A percentile compares a stretch with the other conserved stretches of the same genome.
These are phyloP conservation scores for Nitzschia sp. DNA, from an alignment of 108 stramenopile genomes.

Conservation along the genomic window DNA sequence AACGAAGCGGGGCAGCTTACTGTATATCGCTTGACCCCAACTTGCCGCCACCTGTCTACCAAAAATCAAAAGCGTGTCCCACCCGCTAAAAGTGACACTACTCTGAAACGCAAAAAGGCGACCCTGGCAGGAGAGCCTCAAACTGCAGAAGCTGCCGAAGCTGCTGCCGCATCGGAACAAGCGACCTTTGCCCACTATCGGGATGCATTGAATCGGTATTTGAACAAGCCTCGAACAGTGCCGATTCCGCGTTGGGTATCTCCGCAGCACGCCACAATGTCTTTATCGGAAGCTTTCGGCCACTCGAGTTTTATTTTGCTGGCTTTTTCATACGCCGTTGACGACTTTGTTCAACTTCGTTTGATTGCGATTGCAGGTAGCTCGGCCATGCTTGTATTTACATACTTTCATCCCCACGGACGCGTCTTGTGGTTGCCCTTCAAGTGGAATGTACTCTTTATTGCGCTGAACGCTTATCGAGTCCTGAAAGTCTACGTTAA, in stretches of 20 bases:
- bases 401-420: conserved; percentile 91
- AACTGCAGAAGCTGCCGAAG: neutral
- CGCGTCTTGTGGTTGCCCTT: conserved; percentile 83
- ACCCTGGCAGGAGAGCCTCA: neutral
- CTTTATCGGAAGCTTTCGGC: conserved; percentile 72
- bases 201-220: conserved; percentile 28
- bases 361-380: conserved; percentile 76
- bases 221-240: conserved; percentile 59
- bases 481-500: conserved; percentile 58
- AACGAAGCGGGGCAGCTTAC: too few relatives aligned
- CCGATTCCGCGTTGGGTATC: conserved; percentile 83
- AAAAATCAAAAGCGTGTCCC: too few relatives aligned
- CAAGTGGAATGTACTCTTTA: conserved; percentile 85
- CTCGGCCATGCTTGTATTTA: conserved; percentile 77
- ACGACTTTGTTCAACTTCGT: conserved; percentile 77
- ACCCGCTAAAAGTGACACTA: too few relatives aligned
- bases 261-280: conserved; percentile 62
- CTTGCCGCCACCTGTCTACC: too few relatives aligned
- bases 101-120: conserved; percentile 5
- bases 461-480: conserved; percentile 71
- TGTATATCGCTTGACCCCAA: too few relatives aligned
- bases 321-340: conserved; percentile 71
- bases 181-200: conserved; percentile 1
- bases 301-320: conserved; percentile 84
- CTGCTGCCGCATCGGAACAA: neutral